Conservation (phyloP, 768 basidiomycete genomes). For the Phlebiopsis flavidoalba region DNA sequence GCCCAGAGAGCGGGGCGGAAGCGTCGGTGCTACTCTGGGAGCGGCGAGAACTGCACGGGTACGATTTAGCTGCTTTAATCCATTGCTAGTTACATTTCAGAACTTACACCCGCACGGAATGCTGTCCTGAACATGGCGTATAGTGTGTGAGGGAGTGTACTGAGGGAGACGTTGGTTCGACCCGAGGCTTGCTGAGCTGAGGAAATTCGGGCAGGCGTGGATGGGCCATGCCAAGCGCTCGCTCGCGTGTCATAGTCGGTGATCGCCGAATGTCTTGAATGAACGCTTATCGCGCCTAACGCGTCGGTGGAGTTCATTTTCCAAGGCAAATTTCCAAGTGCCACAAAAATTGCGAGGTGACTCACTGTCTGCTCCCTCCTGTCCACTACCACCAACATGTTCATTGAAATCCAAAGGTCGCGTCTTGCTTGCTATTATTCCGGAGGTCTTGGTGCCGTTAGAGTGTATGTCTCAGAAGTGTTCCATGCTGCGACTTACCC, state of each 20-base stretch:
- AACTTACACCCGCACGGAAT: conserved; percentile 12
- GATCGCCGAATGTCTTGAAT: not conserved
- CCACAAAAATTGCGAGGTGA: not conserved
- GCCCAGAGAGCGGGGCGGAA: conserved; percentile 19
- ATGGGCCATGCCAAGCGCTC: not conserved
- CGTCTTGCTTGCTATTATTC: conserved; percentile 97
- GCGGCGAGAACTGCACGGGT: conserved; percentile 3
- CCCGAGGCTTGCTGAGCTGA: conserved; percentile 9
- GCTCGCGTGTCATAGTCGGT: conserved; percentile 1
- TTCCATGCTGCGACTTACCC: not conserved
- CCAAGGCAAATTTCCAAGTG: not conserved
- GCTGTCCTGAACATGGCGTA: conserved; percentile 13
- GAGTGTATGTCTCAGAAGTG: no score
- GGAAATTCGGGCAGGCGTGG: conserved; percentile 9
- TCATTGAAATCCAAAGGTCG: conserved; percentile 65
- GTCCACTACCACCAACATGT: conserved; percentile 13
- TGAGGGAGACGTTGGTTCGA: not conserved
- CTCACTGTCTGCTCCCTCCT: conserved; percentile 1
- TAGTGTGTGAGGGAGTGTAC: not conserved
- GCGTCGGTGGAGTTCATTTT: conserved; percentile 6
- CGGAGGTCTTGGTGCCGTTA: conserved; percentile 91
- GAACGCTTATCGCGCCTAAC: not conserved
- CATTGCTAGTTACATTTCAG: no score
- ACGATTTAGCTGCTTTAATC: not conserved
- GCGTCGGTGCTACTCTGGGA: conserved; percentile 15